These are phyloP conservation scores for Colletotrichum sp. DNA, from an alignment of 2,329 filamentous ascomycete species.

Conservation along the genomic window DNA sequence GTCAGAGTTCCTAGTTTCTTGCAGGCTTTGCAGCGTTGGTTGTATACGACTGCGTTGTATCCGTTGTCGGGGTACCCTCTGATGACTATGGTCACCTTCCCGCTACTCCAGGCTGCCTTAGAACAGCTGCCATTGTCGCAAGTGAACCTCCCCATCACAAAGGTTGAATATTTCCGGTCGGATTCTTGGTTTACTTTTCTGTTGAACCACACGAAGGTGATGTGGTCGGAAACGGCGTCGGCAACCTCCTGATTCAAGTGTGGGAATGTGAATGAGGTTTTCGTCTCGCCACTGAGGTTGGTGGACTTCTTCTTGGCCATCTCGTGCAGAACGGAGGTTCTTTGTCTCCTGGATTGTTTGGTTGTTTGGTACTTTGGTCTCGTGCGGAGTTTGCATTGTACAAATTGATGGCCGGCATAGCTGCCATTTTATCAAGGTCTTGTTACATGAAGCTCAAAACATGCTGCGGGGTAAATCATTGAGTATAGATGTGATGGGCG, in stretches of 20 bases:
- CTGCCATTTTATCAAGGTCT: not conserved
- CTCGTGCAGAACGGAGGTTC: no score
- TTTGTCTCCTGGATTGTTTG: no score
- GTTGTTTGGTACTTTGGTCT: not conserved
- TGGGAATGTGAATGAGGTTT: no score
- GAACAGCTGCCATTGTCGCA: conserved; percentile 32
- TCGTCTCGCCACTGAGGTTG: no score
- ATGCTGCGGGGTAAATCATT: not conserved
- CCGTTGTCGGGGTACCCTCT: conserved; percentile 28
- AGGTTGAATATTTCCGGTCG: no score
- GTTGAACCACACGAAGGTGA: no score
- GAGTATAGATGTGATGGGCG: not conserved
- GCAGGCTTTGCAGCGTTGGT: conserved; percentile 38
- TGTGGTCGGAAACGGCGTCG: no score
- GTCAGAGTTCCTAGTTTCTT: conserved; percentile 5
- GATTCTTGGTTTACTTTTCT: no score
- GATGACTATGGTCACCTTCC: conserved; percentile 36
- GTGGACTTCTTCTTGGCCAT: no score
- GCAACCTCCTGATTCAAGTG: no score
- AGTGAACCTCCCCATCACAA: conserved; percentile 32
- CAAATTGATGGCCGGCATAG: not conserved
- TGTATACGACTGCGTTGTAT: conserved; percentile 42
- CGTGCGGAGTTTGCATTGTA: fast-evolving
- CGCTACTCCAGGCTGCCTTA: conserved; percentile 34
- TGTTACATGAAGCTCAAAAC: not conserved